Base-by-base conservation (phyloP, 2,329 filamentous ascomycete species). In the Exophiala sp. region DNA sequence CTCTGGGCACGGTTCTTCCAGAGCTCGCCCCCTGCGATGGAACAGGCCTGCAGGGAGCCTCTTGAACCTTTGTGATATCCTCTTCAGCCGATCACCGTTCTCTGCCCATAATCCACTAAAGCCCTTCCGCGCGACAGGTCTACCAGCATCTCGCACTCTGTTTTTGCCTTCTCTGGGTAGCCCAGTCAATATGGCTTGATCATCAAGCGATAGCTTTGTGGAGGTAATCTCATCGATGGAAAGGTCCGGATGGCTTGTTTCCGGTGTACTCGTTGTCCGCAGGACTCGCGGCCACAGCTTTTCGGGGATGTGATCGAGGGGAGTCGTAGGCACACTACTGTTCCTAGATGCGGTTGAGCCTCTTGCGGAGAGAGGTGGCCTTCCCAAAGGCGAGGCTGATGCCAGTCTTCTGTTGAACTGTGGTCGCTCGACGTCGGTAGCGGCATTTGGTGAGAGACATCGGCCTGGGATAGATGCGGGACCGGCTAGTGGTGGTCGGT, bases 221-320 rank as follows among this genome's bases (percentile, higher is more conserved):
- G 52, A 54, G 8, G 48, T 57, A 13, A 57, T 52, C 32, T 57
- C 55, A 19, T 55, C 55, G 30, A 55, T 50, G 2, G 55, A 57
- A n/a, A 57, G 52, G 21, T 57, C 48, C 2, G 51, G 51, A 41
- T 46, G 39, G 27, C 32, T 43, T 14, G 46, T 47, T 34, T 57
- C 55, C 10, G 52, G 43, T 34, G 55, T 48, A 39, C 46, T 46
- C 22, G 55, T 34, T 14, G 56, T 48, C 16, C 55, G 55, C 18
- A 57, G 51, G 18, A 58, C 38, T 21, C 49, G 55, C 18, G 46
- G 42, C 52, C 52, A 59, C 23, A 53, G 42, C 11, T 38, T 43
- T 35, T 49, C 45, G 8, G 56, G 50, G 14, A 58, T 55, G 3
- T 56, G 42, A 22, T 59, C 57, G 23, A 59, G 46, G 23, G 52